phyloP scores from a whole-genome alignment of 345 rosid genomes.

The Atalantia buxifolia region DNA sequence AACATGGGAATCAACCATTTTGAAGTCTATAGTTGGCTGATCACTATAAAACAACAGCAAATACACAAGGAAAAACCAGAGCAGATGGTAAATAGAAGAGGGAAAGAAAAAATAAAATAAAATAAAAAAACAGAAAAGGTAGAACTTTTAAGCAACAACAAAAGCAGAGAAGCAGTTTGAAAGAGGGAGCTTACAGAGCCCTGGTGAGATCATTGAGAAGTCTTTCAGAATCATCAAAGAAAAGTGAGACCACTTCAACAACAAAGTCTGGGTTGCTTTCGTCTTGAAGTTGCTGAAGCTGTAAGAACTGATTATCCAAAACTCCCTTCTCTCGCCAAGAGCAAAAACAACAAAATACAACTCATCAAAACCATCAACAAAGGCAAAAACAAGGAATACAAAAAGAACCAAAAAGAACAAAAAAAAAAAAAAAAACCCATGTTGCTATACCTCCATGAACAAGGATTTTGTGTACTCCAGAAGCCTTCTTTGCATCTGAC shows the following conservation, averaged over 20 bases:
- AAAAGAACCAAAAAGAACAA: background rate
- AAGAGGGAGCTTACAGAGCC: constrained; percentile 50
- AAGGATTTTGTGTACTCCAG: constrained; percentile 71
- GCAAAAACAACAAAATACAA: constrained; percentile 3
- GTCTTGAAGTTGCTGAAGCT: constrained; percentile 91
- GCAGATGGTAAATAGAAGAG: background rate
- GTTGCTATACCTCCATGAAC: constrained; percentile 60
- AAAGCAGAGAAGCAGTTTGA: background rate
- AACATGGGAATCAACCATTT: constrained; percentile 78
- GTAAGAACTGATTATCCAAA: constrained; percentile 80
- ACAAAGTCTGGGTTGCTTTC: constrained; percentile 97
- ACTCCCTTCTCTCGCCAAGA: constrained; percentile 52
- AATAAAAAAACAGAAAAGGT: background rate
- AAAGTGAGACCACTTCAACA: constrained; percentile 85
- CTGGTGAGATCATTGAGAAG: constrained; percentile 79
- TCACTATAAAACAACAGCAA: constrained; percentile 32
- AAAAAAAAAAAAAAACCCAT: background rate
- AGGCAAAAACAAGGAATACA: background rate
- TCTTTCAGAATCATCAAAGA: constrained; percentile 89
- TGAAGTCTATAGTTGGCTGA: constrained; percentile 78
- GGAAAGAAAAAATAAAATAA: background rate
- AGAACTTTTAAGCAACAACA: background rate
- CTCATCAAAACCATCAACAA: background rate
- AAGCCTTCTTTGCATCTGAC: constrained; percentile 80
- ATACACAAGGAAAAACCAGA: background rate